Conservation (phyloP, 306 rosid species). For the Cucurbita argyrosperma region DNA sequence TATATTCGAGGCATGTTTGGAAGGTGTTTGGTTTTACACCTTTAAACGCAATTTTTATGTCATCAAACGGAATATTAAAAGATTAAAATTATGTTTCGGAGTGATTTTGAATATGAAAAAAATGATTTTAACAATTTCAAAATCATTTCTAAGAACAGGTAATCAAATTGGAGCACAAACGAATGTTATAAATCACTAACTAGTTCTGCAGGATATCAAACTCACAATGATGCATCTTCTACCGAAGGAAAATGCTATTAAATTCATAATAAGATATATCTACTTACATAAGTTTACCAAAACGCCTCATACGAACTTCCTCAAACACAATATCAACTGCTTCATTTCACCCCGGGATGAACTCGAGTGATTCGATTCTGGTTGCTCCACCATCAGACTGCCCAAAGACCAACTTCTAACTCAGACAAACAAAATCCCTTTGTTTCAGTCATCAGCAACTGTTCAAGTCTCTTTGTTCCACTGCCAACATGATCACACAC, state of each 20-base stretch:
- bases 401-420: not conserved
- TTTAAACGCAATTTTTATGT: too few species aligned
- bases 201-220: not conserved
- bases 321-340: not conserved
- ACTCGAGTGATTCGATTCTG: not conserved
- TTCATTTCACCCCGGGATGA: not conserved
- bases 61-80: not conserved
- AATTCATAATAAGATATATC: not conserved
- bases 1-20: too few species aligned
- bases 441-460: conserved; percentile 22
- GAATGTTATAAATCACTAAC: not conserved
- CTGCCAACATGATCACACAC: conserved; percentile 21
- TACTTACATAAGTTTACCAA: not conserved
- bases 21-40: not conserved
- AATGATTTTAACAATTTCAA: not conserved
- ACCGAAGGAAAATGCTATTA: not conserved
- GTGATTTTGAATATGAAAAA: not conserved
- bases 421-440: not conserved
- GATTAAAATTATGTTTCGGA: too few species aligned
- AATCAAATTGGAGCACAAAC: not conserved
- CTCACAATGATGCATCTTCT: not conserved
- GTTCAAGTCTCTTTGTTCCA: conserved; percentile 37
- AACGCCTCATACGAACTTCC: not conserved
- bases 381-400: not conserved
- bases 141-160: not conserved